Evolutionary conservation across 352 stramenopile genomes (phyloP), one percentile per base, ranked within the genome.

Genomic region (Pelagophyceae sp.): DNA sequence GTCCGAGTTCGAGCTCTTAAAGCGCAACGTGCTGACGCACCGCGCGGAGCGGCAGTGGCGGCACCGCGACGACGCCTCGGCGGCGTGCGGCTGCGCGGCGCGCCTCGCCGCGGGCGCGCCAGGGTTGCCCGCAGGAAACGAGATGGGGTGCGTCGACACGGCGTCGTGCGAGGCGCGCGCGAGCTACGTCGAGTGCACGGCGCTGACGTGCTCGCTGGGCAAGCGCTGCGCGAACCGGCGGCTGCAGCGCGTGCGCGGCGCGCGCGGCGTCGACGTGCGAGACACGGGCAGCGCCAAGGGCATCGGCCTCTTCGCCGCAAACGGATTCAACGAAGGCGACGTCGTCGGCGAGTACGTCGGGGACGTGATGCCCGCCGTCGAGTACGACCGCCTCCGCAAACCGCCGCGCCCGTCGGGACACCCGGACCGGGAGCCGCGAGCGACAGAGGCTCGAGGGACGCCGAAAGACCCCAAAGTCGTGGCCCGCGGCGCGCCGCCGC

Each of bases 1-100:
- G 83, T 67, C 23, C 35, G 72, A 87, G 54, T 83, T 82, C 23
- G 86, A 88, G 71, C 72, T 85, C 25, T 82, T 82, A 0, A n/a
- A 87, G 38, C 11, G 83, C 31, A 83, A 86, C 79, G 81, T 88
- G 64, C 80, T 78, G 38, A 54, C 20, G 58, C 29, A 71, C 29
- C 61, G 61, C 3, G 54, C 54, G 54, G 54, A 63, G 54, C 54
- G 54, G 15, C 2, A 31, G 15, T 71, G 31, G 61, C 61, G 61
- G 29, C 19, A 6, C 29, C 6, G 17, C 29, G 61, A 71, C 6
- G 61, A 45, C 29, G 33, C 61, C 19, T 1, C 45, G 45, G 45
- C 45, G 45, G 11, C 45, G 11, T 54, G 45, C 45, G 23, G 11
- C 45, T 54, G 45, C 45, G 45, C 45, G 11, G 45, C 45, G 45